Base-by-base conservation (phyloP, 1,284 basidiomycete species). In the Ceratobasidium sp. region DNA sequence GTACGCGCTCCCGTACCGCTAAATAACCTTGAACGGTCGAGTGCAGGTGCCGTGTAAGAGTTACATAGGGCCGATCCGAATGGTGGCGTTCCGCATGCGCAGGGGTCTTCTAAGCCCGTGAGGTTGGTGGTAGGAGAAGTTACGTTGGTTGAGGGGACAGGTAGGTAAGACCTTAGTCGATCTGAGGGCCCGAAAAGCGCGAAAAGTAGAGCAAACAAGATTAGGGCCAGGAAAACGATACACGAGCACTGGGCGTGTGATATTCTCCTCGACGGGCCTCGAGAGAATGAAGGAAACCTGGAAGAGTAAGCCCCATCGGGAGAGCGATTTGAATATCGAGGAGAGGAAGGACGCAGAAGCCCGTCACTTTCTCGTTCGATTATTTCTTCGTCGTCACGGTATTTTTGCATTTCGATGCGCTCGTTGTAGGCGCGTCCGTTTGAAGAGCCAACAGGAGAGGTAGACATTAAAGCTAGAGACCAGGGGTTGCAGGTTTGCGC, bases 1-100 rank as follows among this genome's bases (percentile, higher is more conserved):
- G 73, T 62, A 48, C 75, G 69, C 47, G 69, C 71, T 41, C 66
- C 66, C 24, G 75, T 76, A 17, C 75, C 71, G 33, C 60, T 65
- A 44, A 60, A 64, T 9, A 73, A 45, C n/a, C 56, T 60, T 19
- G 75, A 76, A 19, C 75, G 60, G n/a, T 74, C 63, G 11, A 76
- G 54, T 14, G 75, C 75, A 11, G 75, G 69, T 11, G 75, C 62
- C 14, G 71, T 64, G 22, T 76, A 76, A 7, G 71, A 60, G 4
- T n/a, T 62, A 53, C 75, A 76, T 11, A 76, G 48, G 5, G 63
- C 59, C 8, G 63, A 48, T 29, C 75, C 75, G 44, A 57, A 73
- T 41, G 75, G 75, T 4, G 54, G 44, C 15, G 56, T 66, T 4
- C 69, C 62, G 48, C 75, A 76, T 15, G 48, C 63, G 54, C 75